These are phyloP conservation scores for Pseudocercospora fijiensis DNA, from an alignment of 2,329 filamentous ascomycete species.

Conservation along the genomic window DNA sequence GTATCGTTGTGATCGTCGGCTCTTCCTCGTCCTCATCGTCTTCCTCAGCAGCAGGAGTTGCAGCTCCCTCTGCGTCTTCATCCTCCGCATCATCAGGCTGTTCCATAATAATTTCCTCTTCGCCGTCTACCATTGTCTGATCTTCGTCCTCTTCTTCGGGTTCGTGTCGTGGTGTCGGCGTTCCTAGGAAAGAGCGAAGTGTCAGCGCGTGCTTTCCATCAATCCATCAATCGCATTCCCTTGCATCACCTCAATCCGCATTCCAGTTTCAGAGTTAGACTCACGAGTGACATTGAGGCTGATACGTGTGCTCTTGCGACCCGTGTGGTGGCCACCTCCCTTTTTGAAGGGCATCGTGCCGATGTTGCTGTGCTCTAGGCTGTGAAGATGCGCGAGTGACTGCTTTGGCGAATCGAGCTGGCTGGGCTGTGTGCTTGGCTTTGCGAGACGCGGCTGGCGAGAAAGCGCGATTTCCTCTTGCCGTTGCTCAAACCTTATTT, in stretches of 20 bases:
- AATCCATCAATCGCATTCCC: not conserved
- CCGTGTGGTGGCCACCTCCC: conserved; percentile 27
- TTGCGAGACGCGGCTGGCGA: not conserved
- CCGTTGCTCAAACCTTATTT: not conserved
- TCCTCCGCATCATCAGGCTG: conserved; percentile 27
- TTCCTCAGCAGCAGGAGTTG: conserved; percentile 31
- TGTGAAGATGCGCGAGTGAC: not conserved
- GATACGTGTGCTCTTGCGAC: conserved; percentile 28
- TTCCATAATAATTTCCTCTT: conserved; percentile 28
- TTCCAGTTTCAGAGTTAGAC: not conserved
- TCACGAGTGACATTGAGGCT: conserved; percentile 24
- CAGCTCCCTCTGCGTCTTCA: conserved; percentile 29
- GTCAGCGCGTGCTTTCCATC: not conserved
- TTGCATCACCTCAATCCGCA: not conserved
- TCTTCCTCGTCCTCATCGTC: conserved; percentile 36
- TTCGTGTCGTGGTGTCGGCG: conserved; percentile 28
- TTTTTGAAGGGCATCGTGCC: conserved; percentile 34
- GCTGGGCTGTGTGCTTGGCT: not conserved
- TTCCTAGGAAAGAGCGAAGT: conserved; percentile 23
- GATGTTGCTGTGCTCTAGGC: not conserved
- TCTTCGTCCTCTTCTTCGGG: conserved; percentile 35
- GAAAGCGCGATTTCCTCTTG: not conserved
- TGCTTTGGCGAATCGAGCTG: not conserved
- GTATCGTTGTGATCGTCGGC: conserved; percentile 39
- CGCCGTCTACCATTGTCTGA: conserved; percentile 31